These are phyloP conservation scores for Monosiga brevicollis DNA, from an alignment of 78 protist species.

Conservation along the genomic window DNA sequence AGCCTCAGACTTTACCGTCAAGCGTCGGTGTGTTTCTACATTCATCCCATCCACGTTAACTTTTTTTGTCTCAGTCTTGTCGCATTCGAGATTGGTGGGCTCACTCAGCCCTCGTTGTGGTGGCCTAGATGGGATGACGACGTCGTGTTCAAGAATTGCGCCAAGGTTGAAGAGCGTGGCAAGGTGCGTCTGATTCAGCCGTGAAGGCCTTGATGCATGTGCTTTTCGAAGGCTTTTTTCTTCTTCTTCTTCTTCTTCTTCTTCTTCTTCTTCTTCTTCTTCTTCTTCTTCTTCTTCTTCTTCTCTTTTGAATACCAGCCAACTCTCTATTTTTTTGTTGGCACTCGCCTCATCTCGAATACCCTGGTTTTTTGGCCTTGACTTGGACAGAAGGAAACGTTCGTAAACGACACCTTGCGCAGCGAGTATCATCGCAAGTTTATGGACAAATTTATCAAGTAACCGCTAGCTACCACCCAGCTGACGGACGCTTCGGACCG, in stretches of 20 bases:
- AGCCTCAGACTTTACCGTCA: not conserved
- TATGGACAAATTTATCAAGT: not conserved
- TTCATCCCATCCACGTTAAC: no score
- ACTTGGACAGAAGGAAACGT: not conserved
- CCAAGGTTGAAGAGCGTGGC: not conserved
- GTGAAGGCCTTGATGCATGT: no score
- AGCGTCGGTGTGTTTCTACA: no score
- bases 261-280: not conserved
- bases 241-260: not conserved
- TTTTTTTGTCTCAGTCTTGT: no score
- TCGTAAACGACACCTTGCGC: not conserved
- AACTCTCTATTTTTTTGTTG: no score
- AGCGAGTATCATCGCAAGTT: not conserved
- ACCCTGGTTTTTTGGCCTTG: no score
- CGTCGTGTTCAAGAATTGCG: not conserved
- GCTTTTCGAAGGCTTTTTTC: not conserved
- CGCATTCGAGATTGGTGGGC: no score
- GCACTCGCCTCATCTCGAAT: no score
- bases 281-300: not conserved
- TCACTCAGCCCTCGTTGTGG: no score
- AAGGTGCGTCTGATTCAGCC: not conserved
- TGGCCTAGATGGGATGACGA: not conserved
- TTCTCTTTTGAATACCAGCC: not conserved
- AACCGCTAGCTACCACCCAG: no score
- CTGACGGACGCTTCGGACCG: no score